These are phyloP conservation scores for Sporothrix sp. DNA, from an alignment of 2,329 filamentous ascomycete species.

Conservation along the genomic window DNA sequence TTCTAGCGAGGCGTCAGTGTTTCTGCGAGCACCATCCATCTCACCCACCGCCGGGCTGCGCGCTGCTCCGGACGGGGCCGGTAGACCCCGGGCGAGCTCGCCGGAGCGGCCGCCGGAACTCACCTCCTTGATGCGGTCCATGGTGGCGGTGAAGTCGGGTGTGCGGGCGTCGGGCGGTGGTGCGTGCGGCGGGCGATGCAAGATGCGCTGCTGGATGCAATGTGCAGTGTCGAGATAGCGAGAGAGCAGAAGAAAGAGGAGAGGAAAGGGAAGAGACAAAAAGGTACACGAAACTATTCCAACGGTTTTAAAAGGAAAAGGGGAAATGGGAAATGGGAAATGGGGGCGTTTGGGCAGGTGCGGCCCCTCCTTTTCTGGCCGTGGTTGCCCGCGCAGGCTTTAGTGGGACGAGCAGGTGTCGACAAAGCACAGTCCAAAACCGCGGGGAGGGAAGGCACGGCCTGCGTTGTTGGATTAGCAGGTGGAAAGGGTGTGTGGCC, in stretches of 20 bases:
- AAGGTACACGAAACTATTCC: conserved; percentile 4
- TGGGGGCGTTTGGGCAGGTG: conserved; percentile 9
- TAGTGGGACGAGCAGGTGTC: not conserved
- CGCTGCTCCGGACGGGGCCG: no score
- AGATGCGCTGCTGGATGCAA: not conserved
- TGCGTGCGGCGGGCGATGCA: not conserved
- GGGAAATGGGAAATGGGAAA: conserved; percentile 6
- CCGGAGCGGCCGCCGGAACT: no score
- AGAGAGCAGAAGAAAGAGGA: not conserved
- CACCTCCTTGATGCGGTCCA: conserved; percentile 89
- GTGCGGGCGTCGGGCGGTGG: not conserved
- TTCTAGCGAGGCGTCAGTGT: conserved; percentile 50
- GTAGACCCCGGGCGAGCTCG: no score
- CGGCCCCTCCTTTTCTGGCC: conserved; percentile 14
- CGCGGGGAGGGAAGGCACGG: not conserved
- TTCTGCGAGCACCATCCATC: no score
- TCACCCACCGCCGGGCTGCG: no score
- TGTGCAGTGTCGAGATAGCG: not conserved
- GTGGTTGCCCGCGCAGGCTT: conserved; percentile 1
- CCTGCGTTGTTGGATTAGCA: conserved; percentile 2
- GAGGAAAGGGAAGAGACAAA: not conserved
- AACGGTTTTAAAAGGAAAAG: conserved; percentile 6
- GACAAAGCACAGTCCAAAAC: no score
- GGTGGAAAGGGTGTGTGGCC: not conserved
- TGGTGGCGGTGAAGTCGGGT: conserved; percentile 32